phyloP scores from a whole-genome alignment of 2,329 filamentous ascomycete species.

The Arthrobotrys sinensis region DNA sequence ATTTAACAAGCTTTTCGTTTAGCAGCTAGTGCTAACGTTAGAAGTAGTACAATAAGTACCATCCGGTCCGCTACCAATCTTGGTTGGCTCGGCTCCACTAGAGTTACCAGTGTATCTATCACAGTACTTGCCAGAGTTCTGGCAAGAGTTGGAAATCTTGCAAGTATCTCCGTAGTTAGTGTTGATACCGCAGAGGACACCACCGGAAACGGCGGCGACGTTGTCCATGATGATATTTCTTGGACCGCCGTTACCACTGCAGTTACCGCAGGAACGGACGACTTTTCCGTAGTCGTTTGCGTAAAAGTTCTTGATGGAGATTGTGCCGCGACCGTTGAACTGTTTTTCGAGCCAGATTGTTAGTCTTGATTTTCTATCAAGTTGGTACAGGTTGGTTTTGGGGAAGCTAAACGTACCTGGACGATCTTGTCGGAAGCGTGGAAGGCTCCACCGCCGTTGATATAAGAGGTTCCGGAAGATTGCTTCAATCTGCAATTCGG shows the following conservation, averaged over 20 bases:
- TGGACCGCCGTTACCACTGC: constrained; percentile 67
- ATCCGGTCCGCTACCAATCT: constrained; percentile 67
- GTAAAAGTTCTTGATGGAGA: constrained; percentile 68
- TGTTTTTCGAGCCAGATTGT: not conserved
- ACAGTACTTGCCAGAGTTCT: constrained; percentile 65
- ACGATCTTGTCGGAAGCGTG: constrained; percentile 68
- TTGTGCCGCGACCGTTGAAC: constrained; percentile 67
- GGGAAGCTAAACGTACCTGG: constrained; percentile 62
- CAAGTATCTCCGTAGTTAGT: constrained; percentile 71
- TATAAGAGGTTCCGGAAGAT: constrained; percentile 67
- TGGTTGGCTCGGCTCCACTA: constrained; percentile 67
- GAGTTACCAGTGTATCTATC: constrained; percentile 67
- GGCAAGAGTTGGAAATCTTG: constrained; percentile 68
- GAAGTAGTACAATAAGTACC: constrained; percentile 65
- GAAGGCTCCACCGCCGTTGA: constrained; percentile 70
- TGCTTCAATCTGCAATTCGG: constrained; percentile 65
- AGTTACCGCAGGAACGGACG: constrained; percentile 72
- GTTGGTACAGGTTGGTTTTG: not conserved
- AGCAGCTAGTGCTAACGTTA: constrained; percentile 25
- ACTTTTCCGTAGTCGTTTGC: constrained; percentile 70
- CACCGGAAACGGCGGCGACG: constrained; percentile 67
- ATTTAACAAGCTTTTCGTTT: not conserved
- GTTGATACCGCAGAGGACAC: constrained; percentile 71
- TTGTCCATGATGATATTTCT: constrained; percentile 70
- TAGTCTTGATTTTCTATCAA: too few species aligned